Evolutionary conservation across 768 basidiomycete species (phyloP), one percentile per base, ranked within the genome.

Genomic region (Boletus subparvulus): DNA sequence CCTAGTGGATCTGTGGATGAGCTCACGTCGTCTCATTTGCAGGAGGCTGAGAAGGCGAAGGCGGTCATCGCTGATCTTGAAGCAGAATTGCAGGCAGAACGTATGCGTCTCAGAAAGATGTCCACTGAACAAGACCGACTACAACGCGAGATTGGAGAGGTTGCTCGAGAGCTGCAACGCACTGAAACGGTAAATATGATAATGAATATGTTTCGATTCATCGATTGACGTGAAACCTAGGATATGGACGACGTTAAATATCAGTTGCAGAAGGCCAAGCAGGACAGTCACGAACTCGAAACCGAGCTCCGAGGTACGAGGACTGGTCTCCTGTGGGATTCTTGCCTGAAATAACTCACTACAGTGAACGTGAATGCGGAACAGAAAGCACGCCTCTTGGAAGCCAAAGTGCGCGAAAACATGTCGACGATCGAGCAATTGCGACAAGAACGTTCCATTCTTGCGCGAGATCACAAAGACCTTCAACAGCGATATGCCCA

Each of bases 181-280:
- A 87, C 87, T 13, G 88, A 92, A 75, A 79, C 82, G 41, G 90
- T 88, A 65, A 66, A 66, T 3, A 8, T n/a, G 43, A 30, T 30
- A 7, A 36, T n/a, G 24, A 30, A 30, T 36, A 19, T 19, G 41
- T 14, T 37, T 51, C n/a, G 26, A 46, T 40, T 13, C 42, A 21
- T 46, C 24, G 13, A 33, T 24, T 58, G 44, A 64, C 58, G 42
- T 19, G n/a, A 7, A 49, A 30, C 24, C 24, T 61, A 92, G 90
- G 90, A 91, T 64, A 90, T 93, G 82, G 83, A 87, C 26, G 88
- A 87, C 49, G 82, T 93, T 42, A 86, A 83, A 60, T 70, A 79
- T 13, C 85, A 93, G 35, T 69, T 92, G 8, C 82, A 86, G 43
- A 78, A 77, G 53, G 75, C 83, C 70, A 93, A 90, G 71, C 82